Evolutionary conservation across 495 filamentous ascomycete species (phyloP), one percentile per base, ranked within the genome.

Genomic region (Tuber melanosporum): DNA sequence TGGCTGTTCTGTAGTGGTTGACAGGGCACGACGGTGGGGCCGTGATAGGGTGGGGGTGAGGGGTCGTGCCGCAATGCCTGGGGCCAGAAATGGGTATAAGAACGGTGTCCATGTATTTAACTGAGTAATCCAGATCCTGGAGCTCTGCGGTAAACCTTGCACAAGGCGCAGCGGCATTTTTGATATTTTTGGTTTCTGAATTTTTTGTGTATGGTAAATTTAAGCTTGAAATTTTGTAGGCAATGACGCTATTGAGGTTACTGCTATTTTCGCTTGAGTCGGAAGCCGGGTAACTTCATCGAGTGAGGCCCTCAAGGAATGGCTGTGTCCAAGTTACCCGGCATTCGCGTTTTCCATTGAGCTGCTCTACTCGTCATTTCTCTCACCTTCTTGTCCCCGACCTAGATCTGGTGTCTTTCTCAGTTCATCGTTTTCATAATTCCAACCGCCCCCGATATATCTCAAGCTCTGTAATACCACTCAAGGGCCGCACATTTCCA

Each of bases 41-140:
- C 12, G 57, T 17, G 32, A 36, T 5, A 36, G 57, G 32, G 26
- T 14, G 26, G 7, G 57, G 36, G 57, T 36, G 57, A 66, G 57
- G 32, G 26, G 57, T 17, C 26, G 57, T 66, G 14, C 26, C 7
- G 26, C 57, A 66, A 36, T 4, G 4, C 57, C 57, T 6, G 26
- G 26, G 57, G 57, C 26, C 26, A 66, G 26, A 36, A 66, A 66
- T 19, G 57, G 57, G 32, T 66, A 66, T 66, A 66, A 36, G 57
- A 66, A 66, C 7, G 57, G 57, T 8, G 57, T 66, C 57, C 57
- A 66, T 66, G 57, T 66, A 66, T 66, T 66, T 66, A 66, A 3
- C 57, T 36, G 57, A 19, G 26, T 14, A 26, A 36, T 15, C 57
- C 57, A 36, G 57, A 36, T 66, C 17, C 26, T 66, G n/a, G 3